Evolutionary conservation across 495 filamentous ascomycete species (phyloP).

Genomic region (Tirmania nivea): DNA sequence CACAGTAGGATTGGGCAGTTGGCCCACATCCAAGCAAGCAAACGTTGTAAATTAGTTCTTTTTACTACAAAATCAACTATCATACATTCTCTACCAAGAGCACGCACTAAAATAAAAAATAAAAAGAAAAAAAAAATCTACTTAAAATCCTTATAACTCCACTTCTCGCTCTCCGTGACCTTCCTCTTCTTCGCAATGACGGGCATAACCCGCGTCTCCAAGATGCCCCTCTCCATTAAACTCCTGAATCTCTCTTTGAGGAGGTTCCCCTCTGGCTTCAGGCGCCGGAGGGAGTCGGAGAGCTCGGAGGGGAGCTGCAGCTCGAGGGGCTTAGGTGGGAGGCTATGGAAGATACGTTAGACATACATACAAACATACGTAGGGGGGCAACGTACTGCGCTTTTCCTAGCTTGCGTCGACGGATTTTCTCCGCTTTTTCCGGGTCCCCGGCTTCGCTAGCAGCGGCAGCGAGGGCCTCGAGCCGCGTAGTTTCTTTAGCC

Average conservation of each 20-base stretch:
- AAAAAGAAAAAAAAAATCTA: constrained; percentile 1
- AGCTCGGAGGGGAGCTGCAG: constrained; percentile 83
- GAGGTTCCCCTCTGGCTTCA: constrained; percentile 89
- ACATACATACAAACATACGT: background rate
- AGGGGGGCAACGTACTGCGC: constrained; percentile 27
- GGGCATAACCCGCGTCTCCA: constrained; percentile 62
- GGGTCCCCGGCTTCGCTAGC: constrained; percentile 35
- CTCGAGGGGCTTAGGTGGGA: constrained; percentile 64
- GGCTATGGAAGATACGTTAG: constrained; percentile 23
- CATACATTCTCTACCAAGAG: too few relatives aligned
- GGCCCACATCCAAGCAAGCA: too few relatives aligned
- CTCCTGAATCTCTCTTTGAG: constrained; percentile 79
- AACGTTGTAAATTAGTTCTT: too few relatives aligned
- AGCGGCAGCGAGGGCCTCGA: constrained; percentile 22
- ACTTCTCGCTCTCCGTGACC: constrained; percentile 91
- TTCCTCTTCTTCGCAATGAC: constrained; percentile 55
- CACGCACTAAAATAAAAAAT: too few relatives aligned
- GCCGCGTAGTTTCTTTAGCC: constrained; percentile 31
- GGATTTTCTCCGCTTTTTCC: constrained; percentile 36
- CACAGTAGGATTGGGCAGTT: too few relatives aligned
- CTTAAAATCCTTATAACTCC: constrained; percentile 87
- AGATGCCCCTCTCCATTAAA: constrained; percentile 65
- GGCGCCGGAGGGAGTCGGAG: constrained; percentile 62
- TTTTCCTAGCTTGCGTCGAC: constrained; percentile 58
- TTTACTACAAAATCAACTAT: too few relatives aligned